phyloP scores from a whole-genome alignment of 768 basidiomycete species.

The Trametes cubensis region DNA sequence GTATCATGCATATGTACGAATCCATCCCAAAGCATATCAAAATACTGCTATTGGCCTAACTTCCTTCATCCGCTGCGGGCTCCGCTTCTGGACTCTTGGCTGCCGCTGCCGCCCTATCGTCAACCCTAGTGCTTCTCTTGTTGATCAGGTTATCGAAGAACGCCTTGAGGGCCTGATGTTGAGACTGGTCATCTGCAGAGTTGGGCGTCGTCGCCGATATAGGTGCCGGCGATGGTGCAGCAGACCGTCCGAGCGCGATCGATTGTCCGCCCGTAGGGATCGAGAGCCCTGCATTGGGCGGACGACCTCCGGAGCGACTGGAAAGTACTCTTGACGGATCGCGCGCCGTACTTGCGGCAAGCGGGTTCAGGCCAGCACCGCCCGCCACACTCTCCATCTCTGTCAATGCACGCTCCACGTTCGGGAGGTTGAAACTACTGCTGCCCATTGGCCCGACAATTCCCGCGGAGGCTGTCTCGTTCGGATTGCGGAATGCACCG shows the following conservation, averaged over 20 bases:
- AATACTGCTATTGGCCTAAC: constrained; percentile 10
- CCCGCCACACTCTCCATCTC: constrained; percentile 78
- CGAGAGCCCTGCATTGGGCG: constrained; percentile 25
- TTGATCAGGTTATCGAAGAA: constrained; percentile 85
- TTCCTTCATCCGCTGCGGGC: constrained; percentile 25
- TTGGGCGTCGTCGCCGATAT: constrained; percentile 40
- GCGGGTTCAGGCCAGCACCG: constrained; percentile 35
- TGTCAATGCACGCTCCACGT: constrained; percentile 82
- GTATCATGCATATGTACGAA: background rate
- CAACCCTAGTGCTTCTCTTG: constrained; percentile 59
- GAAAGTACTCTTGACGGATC: constrained; percentile 38
- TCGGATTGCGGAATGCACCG: constrained; percentile 79
- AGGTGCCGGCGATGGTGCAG: constrained; percentile 35
- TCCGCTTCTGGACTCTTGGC: constrained; percentile 33
- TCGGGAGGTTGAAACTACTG: constrained; percentile 82
- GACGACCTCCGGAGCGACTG: constrained; percentile 23
- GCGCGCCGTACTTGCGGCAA: constrained; percentile 34
- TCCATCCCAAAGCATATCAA: background rate
- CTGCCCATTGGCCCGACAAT: constrained; percentile 93
- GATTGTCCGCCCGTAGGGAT: constrained; percentile 24
- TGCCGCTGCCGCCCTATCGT: constrained; percentile 38
- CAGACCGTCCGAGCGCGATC: constrained; percentile 21
- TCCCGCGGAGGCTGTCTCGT: constrained; percentile 65
- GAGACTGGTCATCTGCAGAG: constrained; percentile 59
- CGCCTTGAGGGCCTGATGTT: constrained; percentile 83